phyloP scores from a whole-genome alignment of 768 basidiomycete species.

The Boletus speciosus region DNA sequence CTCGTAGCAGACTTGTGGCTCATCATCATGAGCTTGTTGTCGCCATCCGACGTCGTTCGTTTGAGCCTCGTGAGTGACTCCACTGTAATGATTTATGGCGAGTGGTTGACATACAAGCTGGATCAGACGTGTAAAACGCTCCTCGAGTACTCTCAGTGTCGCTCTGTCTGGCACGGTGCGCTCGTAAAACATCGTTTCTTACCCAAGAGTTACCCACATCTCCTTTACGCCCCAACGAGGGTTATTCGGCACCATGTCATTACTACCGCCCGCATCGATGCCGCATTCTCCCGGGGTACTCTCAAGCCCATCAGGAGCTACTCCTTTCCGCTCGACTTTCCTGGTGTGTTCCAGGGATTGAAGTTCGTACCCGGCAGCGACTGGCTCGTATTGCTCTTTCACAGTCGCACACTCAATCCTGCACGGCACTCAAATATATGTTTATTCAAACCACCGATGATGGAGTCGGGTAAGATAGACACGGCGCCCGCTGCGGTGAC shows the following conservation, averaged over 20 bases:
- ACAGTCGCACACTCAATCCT: constrained; percentile 29
- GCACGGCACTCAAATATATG: constrained; percentile 29
- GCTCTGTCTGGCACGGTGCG: constrained; percentile 25
- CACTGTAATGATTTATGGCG: too few relatives aligned
- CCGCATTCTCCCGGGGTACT: constrained; percentile 13
- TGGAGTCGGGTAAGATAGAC: neutral
- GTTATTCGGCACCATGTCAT: constrained; percentile 25
- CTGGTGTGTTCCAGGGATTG: constrained; percentile 30
- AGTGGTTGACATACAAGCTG: neutral
- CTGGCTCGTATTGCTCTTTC: constrained; percentile 32
- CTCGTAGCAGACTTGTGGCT: constrained; percentile 30
- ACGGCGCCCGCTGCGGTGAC: constrained; percentile 16
- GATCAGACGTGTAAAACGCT: constrained; percentile 26
- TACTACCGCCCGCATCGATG: constrained; percentile 21
- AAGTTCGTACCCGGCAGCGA: constrained; percentile 29
- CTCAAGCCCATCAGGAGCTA: constrained; percentile 20
- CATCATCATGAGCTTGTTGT: constrained; percentile 27
- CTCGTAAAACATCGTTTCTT: constrained; percentile 26
- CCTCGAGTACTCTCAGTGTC: constrained; percentile 21
- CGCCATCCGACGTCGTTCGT: constrained; percentile 23
- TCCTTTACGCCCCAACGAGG: constrained; percentile 14
- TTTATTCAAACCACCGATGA: constrained; percentile 20
- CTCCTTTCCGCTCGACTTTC: constrained; percentile 29
- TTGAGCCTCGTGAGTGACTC: constrained; percentile 25
- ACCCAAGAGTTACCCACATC: constrained; percentile 24